These are phyloP conservation scores for Lepiota brunneoincarnata DNA, from an alignment of 768 basidiomycete genomes.

Conservation along the genomic window DNA sequence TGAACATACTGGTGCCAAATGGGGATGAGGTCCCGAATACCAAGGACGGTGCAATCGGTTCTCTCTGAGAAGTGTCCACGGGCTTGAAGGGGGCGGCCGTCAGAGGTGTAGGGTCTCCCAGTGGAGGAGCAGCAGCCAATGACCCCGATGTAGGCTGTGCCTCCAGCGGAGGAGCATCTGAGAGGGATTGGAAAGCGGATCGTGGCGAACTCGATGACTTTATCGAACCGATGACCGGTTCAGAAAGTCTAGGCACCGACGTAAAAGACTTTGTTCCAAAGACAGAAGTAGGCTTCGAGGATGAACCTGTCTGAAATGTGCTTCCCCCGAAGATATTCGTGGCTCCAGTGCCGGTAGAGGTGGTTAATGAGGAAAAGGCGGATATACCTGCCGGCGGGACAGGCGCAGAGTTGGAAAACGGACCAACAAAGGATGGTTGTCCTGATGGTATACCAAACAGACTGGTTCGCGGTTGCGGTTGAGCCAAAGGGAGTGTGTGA, in stretches of 20 bases:
- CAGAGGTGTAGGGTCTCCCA: too few species aligned
- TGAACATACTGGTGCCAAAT: too few species aligned
- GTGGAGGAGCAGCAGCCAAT: too few species aligned
- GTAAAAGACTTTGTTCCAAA: conserved; percentile 19
- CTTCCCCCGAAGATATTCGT: conserved; percentile 35
- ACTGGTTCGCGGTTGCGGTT: neutral
- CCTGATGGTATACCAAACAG: neutral
- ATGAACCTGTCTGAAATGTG: conserved; percentile 31
- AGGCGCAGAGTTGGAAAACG: conserved; percentile 5
- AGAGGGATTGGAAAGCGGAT: neutral
- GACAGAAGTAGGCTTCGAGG: conserved; percentile 18
- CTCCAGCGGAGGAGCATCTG: neutral
- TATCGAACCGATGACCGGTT: conserved; percentile 10
- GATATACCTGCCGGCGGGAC: conserved; percentile 16
- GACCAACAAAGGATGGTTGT: conserved; percentile 1
- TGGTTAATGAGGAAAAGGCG: conserved; percentile 17
- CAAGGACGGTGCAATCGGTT: too few species aligned
- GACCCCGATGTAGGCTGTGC: neutral
- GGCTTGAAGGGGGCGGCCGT: too few species aligned
- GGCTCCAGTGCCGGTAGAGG: conserved; percentile 20
- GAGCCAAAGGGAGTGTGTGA: neutral
- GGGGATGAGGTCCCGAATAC: too few species aligned
- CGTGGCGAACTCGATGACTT: neutral
- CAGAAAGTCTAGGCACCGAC: conserved; percentile 17
- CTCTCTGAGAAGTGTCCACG: too few species aligned